Conservation (phyloP, 176 grass and related monocot species). For the Eremochloa ophiuroides region DNA sequence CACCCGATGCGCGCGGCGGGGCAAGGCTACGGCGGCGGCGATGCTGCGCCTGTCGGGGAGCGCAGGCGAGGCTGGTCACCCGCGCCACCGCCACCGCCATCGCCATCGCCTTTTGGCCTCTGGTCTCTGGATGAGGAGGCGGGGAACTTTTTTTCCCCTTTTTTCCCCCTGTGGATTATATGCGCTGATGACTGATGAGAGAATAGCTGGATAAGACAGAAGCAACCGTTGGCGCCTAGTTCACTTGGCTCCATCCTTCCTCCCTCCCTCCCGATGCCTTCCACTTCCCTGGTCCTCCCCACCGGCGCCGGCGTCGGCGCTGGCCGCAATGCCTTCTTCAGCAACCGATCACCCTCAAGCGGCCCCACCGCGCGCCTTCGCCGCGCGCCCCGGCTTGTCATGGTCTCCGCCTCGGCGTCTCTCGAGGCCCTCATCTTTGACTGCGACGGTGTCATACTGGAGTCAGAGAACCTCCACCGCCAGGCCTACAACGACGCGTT, state of each 20-base stretch:
- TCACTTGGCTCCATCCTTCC: conserved; percentile 9
- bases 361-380: neutral
- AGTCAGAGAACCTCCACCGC: conserved; percentile 94
- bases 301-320: conserved; percentile 10
- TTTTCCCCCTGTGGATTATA: neutral
- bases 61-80: neutral
- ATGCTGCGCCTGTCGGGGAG: neutral
- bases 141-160: neutral
- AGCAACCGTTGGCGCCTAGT: conserved; percentile 27
- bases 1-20: neutral
- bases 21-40: neutral
- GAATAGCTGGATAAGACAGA: conserved; percentile 26
- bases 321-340: neutral
- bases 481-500: conserved; percentile 97
- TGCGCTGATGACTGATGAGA: too few relatives aligned
- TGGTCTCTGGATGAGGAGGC: neutral
- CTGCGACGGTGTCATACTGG: conserved; percentile 91
- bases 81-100: neutral
- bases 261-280: neutral
- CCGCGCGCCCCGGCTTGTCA: conserved; percentile 4
- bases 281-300: conserved; percentile 39
- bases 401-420: conserved; percentile 30
- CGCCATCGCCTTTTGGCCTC: neutral
- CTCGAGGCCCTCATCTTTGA: conserved; percentile 91
- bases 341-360: neutral